Evolutionary conservation across 768 basidiomycete genomes (phyloP).

Genomic region (Pholiota conissans): DNA sequence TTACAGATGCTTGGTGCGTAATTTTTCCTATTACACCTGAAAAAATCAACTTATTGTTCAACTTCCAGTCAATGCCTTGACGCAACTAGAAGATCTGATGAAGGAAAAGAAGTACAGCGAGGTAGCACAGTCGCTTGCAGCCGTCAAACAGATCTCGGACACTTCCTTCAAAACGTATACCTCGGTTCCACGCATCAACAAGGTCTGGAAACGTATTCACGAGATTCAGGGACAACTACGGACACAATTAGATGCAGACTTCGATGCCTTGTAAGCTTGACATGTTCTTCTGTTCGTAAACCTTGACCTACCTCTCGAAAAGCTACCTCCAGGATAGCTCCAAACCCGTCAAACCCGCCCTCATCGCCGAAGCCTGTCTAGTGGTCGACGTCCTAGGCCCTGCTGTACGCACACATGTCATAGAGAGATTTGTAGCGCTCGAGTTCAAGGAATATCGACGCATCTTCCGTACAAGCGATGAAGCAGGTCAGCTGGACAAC

Average conservation of each 20-base stretch:
- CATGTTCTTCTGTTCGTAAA: neutral
- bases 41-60: neutral
- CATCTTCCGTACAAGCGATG: conserved; percentile 90
- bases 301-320: neutral
- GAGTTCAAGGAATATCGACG: conserved; percentile 95
- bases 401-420: conserved; percentile 77
- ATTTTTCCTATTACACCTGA: neutral
- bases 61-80: conserved; percentile 71
- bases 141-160: conserved; percentile 81
- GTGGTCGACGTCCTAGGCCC: conserved; percentile 86
- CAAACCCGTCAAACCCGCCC: conserved; percentile 60
- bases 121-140: conserved; percentile 79
- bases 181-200: conserved; percentile 72
- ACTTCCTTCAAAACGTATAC: conserved; percentile 82
- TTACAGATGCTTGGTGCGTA: conserved; percentile 90
- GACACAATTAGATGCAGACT: conserved; percentile 81
- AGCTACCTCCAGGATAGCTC: conserved; percentile 82
- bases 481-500: conserved; percentile 96
- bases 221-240: conserved; percentile 84
- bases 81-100: conserved; percentile 77
- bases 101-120: conserved; percentile 81
- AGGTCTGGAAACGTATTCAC: conserved; percentile 77
- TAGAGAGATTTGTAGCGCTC: conserved; percentile 87
- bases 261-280: conserved; percentile 82
- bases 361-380: conserved; percentile 81